A percentile compares a stretch with the other conserved stretches of the same genome.
Evolutionary conservation across 73 alveolate species (phyloP).

Genomic region (Paramecium octaurelia): DNA sequence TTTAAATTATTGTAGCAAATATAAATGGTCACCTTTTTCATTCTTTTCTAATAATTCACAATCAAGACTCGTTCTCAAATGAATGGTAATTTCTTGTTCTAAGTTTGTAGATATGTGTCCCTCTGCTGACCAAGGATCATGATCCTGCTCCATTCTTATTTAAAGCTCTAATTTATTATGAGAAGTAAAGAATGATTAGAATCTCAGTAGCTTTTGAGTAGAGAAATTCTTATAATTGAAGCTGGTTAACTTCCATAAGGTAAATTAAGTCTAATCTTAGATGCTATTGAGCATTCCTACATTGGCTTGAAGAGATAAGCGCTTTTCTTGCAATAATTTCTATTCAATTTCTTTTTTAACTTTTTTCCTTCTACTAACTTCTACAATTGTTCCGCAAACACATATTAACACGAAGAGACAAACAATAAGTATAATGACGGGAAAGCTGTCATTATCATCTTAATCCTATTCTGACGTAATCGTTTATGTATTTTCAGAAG

Average conservation of each 20-base stretch:
- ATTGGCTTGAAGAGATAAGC: background rate
- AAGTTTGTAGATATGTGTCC: background rate
- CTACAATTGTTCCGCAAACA: background rate
- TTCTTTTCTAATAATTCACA: background rate
- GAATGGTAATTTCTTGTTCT: background rate
- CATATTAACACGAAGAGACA: background rate
- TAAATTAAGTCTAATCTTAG: background rate
- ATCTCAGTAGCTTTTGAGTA: background rate
- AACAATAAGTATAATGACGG: background rate
- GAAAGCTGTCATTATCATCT: background rate
- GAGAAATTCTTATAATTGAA: background rate
- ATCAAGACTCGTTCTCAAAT: background rate
- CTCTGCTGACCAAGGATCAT: background rate
- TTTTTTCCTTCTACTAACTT: conserved; percentile 12
- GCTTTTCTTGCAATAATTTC: background rate
- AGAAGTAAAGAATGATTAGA: background rate
- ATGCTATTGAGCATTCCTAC: background rate
- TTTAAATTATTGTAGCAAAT: background rate
- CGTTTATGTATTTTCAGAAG: background rate
- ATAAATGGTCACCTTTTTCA: background rate
- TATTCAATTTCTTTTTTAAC: background rate
- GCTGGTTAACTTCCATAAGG: background rate
- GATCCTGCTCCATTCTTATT: background rate
- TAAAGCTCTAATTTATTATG: background rate
- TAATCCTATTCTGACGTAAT: background rate